Evolutionary conservation across 2,329 filamentous ascomycete species (phyloP), one percentile per base, ranked within the genome.

Genomic region (Akanthomyces muscarius): DNA sequence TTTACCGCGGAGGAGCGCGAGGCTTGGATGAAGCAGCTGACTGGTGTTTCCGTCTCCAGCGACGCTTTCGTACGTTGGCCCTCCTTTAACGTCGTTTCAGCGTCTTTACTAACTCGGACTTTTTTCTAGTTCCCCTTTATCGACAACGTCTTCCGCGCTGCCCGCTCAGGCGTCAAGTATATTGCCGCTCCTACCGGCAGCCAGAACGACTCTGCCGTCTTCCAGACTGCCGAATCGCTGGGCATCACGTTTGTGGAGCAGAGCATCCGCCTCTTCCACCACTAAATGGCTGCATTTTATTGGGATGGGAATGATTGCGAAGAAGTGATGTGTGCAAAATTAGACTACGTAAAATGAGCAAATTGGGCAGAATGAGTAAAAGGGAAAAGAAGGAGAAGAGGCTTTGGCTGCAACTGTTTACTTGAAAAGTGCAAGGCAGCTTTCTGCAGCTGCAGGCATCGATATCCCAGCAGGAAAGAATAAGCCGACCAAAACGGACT

Each of bases 211-310:
- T 77, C 82, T 63, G 84, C 88, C 56, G 91, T 95, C 52, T 91
- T 97, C 70, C 89, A 92, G 74, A 96, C 93, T 13, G 92, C 93
- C 5, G 92, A 97, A 81, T 92, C 94, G 81, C 82, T 96, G 67
- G 90, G 89, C 62, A 96, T 98, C 71, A 92, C 89, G 51, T 97
- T 98, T 78, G 90, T 98, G 44, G 92, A 99, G 83, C 95, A 99
- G 83, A 92, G 89, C 74, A 89, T 90, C 64, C 87, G 95, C 70
- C 83, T 98, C 68, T 98, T 98, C 88, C 94, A 97, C 78, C 94
- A 98, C 79, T 98, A 89, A 21, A 5, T 11, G 13, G 28, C 28
- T 30, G 28, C 28, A 30, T 2, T 11, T 36, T 36, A 36, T 11
- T 36, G 33, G 33, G 10, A 28, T 48, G 47, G 13, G 3, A 25